Evolutionary conservation across 495 filamentous ascomycete species (phyloP).

Genomic region (Thermothielavioides terrestris): DNA sequence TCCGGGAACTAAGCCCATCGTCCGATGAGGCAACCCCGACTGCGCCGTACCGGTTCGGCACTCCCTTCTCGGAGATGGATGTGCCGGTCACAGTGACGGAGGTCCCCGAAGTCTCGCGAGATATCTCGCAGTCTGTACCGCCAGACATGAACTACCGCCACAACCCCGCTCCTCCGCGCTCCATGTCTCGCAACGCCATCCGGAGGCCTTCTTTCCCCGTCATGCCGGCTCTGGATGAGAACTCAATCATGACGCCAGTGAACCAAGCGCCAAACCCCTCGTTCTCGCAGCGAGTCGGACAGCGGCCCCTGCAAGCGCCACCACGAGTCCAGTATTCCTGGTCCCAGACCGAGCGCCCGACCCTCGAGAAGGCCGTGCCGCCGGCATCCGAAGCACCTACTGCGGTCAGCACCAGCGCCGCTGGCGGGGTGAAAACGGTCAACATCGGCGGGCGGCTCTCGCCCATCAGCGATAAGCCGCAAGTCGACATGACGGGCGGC

Average conservation of each 20-base stretch:
- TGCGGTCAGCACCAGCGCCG: slow-evolving; percentile 4
- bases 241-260: slow-evolving; percentile 26
- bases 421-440: slow-evolving; percentile 18
- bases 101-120: slow-evolving; percentile 58
- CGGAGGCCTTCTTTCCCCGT: slow-evolving; percentile 50
- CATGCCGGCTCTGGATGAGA: slow-evolving; percentile 50
- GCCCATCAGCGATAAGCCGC: slow-evolving; percentile 18
- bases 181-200: slow-evolving; percentile 46
- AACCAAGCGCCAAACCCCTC: slow-evolving; percentile 21
- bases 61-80: slow-evolving; percentile 83
- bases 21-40: slow-evolving; percentile 43
- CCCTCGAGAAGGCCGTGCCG: slow-evolving; percentile 32
- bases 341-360: slow-evolving; percentile 32
- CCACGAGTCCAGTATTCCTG: slow-evolving; percentile 43
- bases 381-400: slow-evolving; percentile 15
- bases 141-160: slow-evolving; percentile 76
- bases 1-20: slow-evolving; percentile 45
- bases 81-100: slow-evolving; percentile 73
- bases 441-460: slow-evolving; percentile 46
- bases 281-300: slow-evolving; percentile 27
- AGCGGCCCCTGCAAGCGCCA: slow-evolving; percentile 34
- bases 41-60: slow-evolving; percentile 60
- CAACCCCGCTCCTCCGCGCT: slow-evolving; percentile 33
- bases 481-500: slow-evolving; percentile 30
- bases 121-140: slow-evolving; percentile 78